phyloP scores from a whole-genome alignment of 2,329 filamentous ascomycete genomes.

The Pseudogymnoascus sp. region DNA sequence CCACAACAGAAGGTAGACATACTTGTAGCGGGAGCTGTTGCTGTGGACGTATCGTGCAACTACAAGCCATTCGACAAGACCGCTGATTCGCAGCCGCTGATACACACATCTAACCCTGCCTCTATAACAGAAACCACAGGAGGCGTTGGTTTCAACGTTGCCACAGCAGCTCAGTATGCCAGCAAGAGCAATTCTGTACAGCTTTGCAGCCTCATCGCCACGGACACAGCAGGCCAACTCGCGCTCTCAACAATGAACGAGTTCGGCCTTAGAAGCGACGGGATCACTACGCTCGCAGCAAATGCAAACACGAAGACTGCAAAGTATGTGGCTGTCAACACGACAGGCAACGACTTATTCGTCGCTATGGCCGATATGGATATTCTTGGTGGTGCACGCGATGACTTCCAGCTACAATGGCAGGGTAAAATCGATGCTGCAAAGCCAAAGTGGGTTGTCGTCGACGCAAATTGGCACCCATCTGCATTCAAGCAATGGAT shows the following conservation, averaged over 20 bases:
- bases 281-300: slow-evolving; percentile 38
- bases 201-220: slow-evolving; percentile 74
- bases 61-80: slow-evolving; percentile 37
- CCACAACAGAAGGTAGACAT: slow-evolving; percentile 46
- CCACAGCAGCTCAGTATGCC: slow-evolving; percentile 68
- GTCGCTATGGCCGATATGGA: slow-evolving; percentile 93
- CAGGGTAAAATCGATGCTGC: slow-evolving; percentile 48
- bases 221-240: slow-evolving; percentile 71
- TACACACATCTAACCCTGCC: slow-evolving; percentile 42
- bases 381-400: slow-evolving; percentile 40
- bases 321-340: slow-evolving; percentile 88
- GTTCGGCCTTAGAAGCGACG: slow-evolving; percentile 57
- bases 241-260: slow-evolving; percentile 60
- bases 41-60: slow-evolving; percentile 82
- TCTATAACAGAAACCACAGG: slow-evolving; percentile 76
- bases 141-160: slow-evolving; percentile 88
- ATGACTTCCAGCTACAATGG: slow-evolving; percentile 52
- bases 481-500: slow-evolving; percentile 63
- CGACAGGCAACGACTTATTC: slow-evolving; percentile 73
- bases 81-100: slow-evolving; percentile 20
- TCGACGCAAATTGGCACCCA: slow-evolving; percentile 82
- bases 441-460: slow-evolving; percentile 68
- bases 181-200: slow-evolving; percentile 56
- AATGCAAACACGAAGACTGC: slow-evolving; percentile 59
- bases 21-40: slow-evolving; percentile 85